Conservation (phyloP, 345 rosid genomes). For the Brassica rapa region DNA sequence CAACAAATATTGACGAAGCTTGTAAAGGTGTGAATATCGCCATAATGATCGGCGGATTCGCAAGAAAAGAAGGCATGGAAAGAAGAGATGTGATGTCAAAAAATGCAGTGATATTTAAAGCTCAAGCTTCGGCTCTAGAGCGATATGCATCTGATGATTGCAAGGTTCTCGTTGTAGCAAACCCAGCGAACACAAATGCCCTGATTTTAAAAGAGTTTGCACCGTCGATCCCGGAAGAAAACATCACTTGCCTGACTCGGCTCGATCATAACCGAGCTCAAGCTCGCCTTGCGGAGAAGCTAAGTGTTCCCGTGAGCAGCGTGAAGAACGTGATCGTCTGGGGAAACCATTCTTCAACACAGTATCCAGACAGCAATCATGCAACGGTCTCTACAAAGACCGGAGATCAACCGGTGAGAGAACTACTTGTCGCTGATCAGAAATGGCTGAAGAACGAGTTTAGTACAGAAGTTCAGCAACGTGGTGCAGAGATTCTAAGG, state of each 20-base stretch:
- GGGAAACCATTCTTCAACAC: constrained; percentile 96
- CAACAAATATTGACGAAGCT: constrained; percentile 69
- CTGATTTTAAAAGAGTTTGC: constrained; percentile 77
- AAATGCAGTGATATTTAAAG: constrained; percentile 70
- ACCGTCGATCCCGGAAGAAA: constrained; percentile 74
- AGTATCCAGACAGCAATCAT: constrained; percentile 81
- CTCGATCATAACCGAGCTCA: constrained; percentile 88
- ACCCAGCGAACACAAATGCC: constrained; percentile 93
- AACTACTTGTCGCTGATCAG: constrained; percentile 52
- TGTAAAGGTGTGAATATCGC: constrained; percentile 70
- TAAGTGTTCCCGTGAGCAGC: constrained; percentile 54
- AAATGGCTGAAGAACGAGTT: constrained; percentile 70
- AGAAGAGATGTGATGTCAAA: constrained; percentile 76
- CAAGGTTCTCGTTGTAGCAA: constrained; percentile 81
- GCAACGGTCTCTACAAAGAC: constrained; percentile 48
- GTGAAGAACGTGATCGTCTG: constrained; percentile 76
- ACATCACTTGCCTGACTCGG: constrained; percentile 78
- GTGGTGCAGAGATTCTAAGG: constrained; percentile 68
- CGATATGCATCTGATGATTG: constrained; percentile 71
- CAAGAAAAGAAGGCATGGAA: constrained; percentile 71
- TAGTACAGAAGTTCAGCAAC: constrained; percentile 61
- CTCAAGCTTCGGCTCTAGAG: constrained; percentile 83
- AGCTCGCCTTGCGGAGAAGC: constrained; percentile 66
- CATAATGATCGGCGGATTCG: constrained; percentile 70
- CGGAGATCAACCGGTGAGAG: constrained; percentile 52